Conservation (phyloP, 1,139 yeast genomes). For the Kluyveromyces marxianus region DNA sequence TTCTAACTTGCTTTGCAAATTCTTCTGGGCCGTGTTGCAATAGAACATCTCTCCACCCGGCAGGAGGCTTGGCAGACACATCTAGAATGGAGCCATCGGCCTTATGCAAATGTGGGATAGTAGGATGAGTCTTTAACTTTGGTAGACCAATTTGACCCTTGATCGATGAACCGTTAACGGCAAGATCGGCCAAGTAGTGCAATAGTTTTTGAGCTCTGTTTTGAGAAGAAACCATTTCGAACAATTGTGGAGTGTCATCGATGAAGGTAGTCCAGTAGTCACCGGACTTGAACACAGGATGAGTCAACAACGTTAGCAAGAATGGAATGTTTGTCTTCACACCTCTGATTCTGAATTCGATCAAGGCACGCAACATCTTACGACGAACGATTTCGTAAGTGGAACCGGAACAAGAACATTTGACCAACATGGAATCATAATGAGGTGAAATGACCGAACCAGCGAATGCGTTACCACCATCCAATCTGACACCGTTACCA, state of each 20-base stretch:
- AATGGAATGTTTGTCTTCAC: slow-evolving; percentile 98
- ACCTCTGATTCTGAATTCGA: slow-evolving; percentile 97
- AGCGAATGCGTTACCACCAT: slow-evolving; percentile 99
- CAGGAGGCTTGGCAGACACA: slow-evolving; percentile 49
- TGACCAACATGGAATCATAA: slow-evolving; percentile 97
- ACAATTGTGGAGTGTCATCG: slow-evolving; percentile 93
- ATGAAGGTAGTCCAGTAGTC: slow-evolving; percentile 98
- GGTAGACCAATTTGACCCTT: slow-evolving; percentile 95
- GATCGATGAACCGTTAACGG: slow-evolving; percentile 91
- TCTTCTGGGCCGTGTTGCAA: slow-evolving; percentile 80
- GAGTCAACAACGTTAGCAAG: slow-evolving; percentile 83
- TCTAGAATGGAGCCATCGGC: slow-evolving; percentile 49
- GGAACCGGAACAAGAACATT: slow-evolving; percentile 94
- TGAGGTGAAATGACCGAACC: slow-evolving; percentile 97
- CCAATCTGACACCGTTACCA: slow-evolving; percentile 98
- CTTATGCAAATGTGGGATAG: slow-evolving; percentile 65
- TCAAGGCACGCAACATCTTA: slow-evolving; percentile 92
- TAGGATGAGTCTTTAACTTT: slow-evolving; percentile 66
- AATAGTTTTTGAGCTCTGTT: slow-evolving; percentile 94
- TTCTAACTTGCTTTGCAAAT: slow-evolving; percentile 82
- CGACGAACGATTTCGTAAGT: slow-evolving; percentile 95
- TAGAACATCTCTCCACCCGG: slow-evolving; percentile 89
- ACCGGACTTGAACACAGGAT: slow-evolving; percentile 82
- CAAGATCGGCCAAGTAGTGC: slow-evolving; percentile 82
- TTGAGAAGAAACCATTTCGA: slow-evolving; percentile 90